These are phyloP conservation scores for Mucor indicus DNA, from an alignment of 371 early-diverging fungal species.

Conservation along the genomic window DNA sequence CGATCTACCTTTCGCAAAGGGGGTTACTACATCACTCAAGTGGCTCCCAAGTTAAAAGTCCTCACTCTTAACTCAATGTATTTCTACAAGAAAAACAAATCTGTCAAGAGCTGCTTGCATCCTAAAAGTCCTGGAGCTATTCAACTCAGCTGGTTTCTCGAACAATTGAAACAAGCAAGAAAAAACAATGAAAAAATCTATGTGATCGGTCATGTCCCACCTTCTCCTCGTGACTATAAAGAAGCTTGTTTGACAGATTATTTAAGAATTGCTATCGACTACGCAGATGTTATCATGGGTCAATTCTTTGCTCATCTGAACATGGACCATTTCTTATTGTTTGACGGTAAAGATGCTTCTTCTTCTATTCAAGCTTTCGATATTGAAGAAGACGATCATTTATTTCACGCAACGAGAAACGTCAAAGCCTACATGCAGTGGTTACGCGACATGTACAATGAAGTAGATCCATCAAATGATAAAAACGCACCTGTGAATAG, in stretches of 20 bases:
- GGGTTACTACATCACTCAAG: constrained; percentile 67
- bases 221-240: constrained; percentile 65
- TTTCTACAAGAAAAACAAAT: constrained; percentile 66
- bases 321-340: constrained; percentile 71
- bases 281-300: constrained; percentile 63
- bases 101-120: constrained; percentile 61
- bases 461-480: constrained; percentile 13
- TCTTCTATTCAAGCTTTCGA: too few relatives aligned
- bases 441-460: constrained; percentile 30
- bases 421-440: constrained; percentile 31
- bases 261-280: constrained; percentile 52
- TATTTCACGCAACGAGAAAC: constrained; percentile 18
- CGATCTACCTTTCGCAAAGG: constrained; percentile 56
- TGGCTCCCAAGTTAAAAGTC: constrained; percentile 45
- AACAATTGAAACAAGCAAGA: constrained; percentile 50
- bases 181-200: constrained; percentile 34
- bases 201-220: constrained; percentile 78
- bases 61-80: constrained; percentile 73
- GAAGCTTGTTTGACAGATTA: constrained; percentile 61
- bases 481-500: constrained; percentile 2
- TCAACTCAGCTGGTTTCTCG: constrained; percentile 71
- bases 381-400: constrained; percentile 10
- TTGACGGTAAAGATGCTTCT: constrained; percentile 29
- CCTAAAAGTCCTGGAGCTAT: constrained; percentile 56
- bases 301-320: constrained; percentile 84